Evolutionary conservation across 2,329 filamentous ascomycete genomes (phyloP).

Genomic region (Neurospora sp.): DNA sequence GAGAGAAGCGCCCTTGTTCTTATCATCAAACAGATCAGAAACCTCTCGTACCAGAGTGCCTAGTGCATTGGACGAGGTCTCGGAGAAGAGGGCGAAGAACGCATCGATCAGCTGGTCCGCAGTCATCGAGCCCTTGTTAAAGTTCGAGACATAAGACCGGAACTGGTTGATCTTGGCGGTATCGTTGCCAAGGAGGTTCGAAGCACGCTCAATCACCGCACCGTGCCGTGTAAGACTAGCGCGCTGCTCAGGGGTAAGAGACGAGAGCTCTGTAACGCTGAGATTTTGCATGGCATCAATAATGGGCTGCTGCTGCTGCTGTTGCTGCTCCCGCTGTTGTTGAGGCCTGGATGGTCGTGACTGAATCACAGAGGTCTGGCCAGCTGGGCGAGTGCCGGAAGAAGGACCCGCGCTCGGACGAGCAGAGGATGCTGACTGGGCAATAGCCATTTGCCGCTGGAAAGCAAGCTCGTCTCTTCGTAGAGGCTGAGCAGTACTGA

Average conservation of each 20-base stretch:
- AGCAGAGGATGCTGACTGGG: constrained; percentile 47
- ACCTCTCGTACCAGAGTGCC: constrained; percentile 87
- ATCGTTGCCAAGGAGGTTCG: constrained; percentile 72
- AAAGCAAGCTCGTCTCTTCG: constrained; percentile 83
- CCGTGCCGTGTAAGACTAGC: constrained; percentile 71
- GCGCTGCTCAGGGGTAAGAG: constrained; percentile 65
- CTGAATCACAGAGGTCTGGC: constrained; percentile 4
- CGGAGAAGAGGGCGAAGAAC: constrained; percentile 75
- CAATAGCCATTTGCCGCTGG: constrained; percentile 83
- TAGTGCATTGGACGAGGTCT: constrained; percentile 69
- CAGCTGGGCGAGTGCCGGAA: constrained; percentile 2
- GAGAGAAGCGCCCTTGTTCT: constrained; percentile 60
- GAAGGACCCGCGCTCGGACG: constrained; percentile 11
- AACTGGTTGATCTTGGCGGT: constrained; percentile 66
- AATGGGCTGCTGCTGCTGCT: constrained; percentile 11
- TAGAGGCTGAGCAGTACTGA: constrained; percentile 69
- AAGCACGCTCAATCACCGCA: constrained; percentile 77
- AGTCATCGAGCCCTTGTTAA: constrained; percentile 57
- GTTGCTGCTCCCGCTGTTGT: background rate
- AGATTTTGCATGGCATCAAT: constrained; percentile 39
- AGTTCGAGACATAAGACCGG: constrained; percentile 69
- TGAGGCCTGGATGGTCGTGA: constrained; percentile 8
- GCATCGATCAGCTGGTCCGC: constrained; percentile 74
- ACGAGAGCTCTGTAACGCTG: constrained; percentile 38
- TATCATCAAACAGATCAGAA: constrained; percentile 84